phyloP scores from a whole-genome alignment of 306 rosid genomes.

The Sindora glabra region DNA sequence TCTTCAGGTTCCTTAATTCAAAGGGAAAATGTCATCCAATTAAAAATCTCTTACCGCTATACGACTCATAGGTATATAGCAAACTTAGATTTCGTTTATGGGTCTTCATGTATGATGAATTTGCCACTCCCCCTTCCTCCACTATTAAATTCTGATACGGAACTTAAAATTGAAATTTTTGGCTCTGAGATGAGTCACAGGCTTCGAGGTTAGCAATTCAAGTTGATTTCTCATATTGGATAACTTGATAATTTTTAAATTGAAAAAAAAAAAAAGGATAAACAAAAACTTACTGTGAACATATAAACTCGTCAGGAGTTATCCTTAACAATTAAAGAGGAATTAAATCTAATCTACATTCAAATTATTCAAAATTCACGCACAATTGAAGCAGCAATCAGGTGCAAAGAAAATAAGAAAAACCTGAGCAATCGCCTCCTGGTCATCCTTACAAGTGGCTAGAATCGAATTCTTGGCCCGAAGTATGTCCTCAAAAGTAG shows the following conservation, averaged over 20 bases:
- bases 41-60: too few species aligned
- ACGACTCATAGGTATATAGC: too few species aligned
- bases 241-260: too few species aligned
- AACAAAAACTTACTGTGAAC: not conserved
- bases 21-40: too few species aligned
- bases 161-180: too few species aligned
- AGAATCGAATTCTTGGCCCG: constrained; percentile 79
- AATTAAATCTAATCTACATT: not conserved
- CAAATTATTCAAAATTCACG: not conserved
- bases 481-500: constrained; percentile 84
- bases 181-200: too few species aligned
- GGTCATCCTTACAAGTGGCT: constrained; percentile 71
- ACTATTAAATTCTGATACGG: too few species aligned
- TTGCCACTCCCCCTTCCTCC: too few species aligned
- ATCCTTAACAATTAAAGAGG: not conserved
- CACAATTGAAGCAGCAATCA: not conserved
- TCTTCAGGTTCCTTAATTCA: not conserved
- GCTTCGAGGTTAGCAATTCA: too few species aligned
- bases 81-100: too few species aligned
- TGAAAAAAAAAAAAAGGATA: not conserved
- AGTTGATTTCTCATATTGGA: too few species aligned
- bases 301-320: not conserved
- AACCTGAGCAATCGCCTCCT: constrained; percentile 68
- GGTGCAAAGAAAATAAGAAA: not conserved
- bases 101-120: too few species aligned